A percentile compares a stretch with the other conserved stretches of the same genome.
phyloP scores from a whole-genome alignment of 306 rosid genomes.

The Elaeagnus macrophylla region DNA sequence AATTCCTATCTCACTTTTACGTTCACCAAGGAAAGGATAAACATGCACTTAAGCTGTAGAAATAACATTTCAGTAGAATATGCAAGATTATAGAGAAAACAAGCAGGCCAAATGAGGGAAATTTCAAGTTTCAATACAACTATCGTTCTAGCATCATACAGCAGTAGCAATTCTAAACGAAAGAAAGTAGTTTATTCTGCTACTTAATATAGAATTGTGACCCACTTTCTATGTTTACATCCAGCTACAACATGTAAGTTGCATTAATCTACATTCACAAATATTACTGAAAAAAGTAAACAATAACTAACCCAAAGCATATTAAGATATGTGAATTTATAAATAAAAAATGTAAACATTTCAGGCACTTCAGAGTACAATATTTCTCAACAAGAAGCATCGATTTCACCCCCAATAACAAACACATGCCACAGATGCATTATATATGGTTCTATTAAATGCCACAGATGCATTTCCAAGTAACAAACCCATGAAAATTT shows the following conservation, averaged over 20 bases:
- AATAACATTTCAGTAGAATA: not conserved
- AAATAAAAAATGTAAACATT: not conserved
- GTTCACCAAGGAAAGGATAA: too few species aligned
- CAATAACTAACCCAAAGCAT: too few species aligned
- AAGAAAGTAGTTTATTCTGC: too few species aligned
- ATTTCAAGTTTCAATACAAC: not conserved
- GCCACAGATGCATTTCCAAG: not conserved
- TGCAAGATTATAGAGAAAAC: too few species aligned
- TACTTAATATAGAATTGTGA: too few species aligned
- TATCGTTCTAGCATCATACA: not conserved
- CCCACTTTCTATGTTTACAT: too few species aligned
- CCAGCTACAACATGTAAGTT: too few species aligned
- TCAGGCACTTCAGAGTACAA: conserved; percentile 8
- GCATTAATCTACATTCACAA: too few species aligned
- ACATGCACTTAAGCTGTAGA: too few species aligned
- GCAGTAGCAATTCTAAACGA: too few species aligned
- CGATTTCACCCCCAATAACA: not conserved
- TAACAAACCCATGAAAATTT: conserved; percentile 31
- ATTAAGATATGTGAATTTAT: too few species aligned
- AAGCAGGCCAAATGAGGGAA: not conserved
- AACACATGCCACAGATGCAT: conserved; percentile 14
- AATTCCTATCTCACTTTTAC: too few species aligned
- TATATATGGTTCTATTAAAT: conserved; percentile 19
- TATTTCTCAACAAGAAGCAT: conserved; percentile 2
- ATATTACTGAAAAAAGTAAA: not conserved